Evolutionary conservation across 768 basidiomycete species (phyloP).

Genomic region (Termitomyces titanicus): DNA sequence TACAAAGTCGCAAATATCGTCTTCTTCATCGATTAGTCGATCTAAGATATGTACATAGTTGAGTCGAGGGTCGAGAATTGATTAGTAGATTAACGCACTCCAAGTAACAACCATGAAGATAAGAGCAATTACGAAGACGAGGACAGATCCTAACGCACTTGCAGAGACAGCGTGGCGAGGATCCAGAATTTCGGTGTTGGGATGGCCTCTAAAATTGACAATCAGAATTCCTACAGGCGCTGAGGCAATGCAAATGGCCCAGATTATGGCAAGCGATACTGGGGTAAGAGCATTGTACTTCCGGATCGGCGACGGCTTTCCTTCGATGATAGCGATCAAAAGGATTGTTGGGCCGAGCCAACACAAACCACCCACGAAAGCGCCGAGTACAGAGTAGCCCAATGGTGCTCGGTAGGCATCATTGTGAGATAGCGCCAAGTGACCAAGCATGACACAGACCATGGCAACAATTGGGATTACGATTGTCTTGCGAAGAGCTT

Average conservation of each 20-base stretch:
- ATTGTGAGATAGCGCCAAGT: not conserved
- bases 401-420: not conserved
- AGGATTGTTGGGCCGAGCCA: not conserved
- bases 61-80: not conserved
- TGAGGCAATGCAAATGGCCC: not conserved
- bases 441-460: not conserved
- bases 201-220: not conserved
- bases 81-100: not conserved
- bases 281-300: not conserved
- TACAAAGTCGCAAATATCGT: too few species aligned
- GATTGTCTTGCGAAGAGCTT: not conserved
- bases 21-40: too few species aligned
- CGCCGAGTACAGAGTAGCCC: not conserved
- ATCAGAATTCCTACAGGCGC: not conserved
- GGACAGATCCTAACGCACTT: not conserved
- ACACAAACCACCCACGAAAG: not conserved
- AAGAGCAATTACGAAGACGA: not conserved
- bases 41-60: not conserved
- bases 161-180: not conserved
- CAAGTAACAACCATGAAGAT: not conserved
- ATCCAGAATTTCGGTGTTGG: not conserved
- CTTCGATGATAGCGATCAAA: not conserved
- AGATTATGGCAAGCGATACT: not conserved
- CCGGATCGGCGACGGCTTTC: not conserved
- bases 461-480: not conserved